Percentiles rank a stretch among this genome's conserved stretches.
Conservation (phyloP, 202 grass and related monocot species). For the Brachypodium distachyon region DNA sequence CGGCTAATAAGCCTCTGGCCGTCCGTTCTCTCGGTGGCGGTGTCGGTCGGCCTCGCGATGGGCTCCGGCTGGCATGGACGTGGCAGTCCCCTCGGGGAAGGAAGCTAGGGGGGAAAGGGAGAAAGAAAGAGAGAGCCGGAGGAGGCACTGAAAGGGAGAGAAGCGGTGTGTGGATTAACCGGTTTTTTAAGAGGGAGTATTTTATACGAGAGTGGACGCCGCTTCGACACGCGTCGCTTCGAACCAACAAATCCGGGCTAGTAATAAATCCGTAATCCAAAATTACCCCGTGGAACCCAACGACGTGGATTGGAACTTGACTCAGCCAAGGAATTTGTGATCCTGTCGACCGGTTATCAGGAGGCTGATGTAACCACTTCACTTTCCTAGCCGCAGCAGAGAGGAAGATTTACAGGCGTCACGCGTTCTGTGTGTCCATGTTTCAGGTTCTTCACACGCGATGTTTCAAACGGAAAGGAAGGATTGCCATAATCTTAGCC, state of each 20-base stretch:
- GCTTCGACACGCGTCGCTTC: background rate
- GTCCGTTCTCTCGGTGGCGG: no score
- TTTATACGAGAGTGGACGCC: background rate
- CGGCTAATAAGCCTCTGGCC: no score
- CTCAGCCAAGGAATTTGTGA: no score
- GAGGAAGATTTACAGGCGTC: no score
- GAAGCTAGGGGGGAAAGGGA: background rate
- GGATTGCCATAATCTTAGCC: background rate
- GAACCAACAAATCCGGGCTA: no score
- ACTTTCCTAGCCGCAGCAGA: no score
- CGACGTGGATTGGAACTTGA: no score
- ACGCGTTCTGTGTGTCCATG: background rate
- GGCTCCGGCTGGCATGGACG: slow-evolving; percentile 6
- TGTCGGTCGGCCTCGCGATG: background rate
- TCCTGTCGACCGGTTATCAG: no score
- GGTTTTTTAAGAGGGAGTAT: background rate
- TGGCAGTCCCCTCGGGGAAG: background rate
- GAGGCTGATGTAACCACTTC: no score
- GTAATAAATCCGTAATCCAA: no score
- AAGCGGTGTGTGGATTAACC: background rate
- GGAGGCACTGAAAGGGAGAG: background rate
- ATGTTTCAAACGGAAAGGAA: background rate
- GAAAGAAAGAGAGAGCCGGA: background rate
- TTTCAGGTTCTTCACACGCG: background rate
- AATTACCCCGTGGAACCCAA: no score